Evolutionary conservation across 176 grass and related monocot genomes (phyloP), one percentile per base, ranked within the genome.

Genomic region (Olyra latifolia): DNA sequence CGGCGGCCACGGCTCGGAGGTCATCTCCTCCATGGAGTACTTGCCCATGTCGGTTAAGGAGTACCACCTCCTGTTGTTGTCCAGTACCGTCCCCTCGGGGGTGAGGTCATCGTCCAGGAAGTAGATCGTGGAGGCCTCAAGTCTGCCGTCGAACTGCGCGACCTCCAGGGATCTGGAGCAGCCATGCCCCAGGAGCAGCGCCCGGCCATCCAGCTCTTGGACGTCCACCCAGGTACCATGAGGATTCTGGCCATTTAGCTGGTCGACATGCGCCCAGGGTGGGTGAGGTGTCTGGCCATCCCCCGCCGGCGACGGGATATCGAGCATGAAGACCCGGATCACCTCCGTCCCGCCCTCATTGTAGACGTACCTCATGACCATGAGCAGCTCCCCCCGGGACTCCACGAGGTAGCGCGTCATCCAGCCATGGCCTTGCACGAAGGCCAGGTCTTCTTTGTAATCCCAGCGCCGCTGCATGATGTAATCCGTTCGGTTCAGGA

Each of bases 11-110:
- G 8, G 4, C 25, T 8, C 17, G 78, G 53, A 5, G 84, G 14
- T 9, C n/a, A 17, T 23, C 10, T 10, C 14, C 0, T n/a, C 39
- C 76, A 80, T 39, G 20, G 24, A 40, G 86, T 72, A 88, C 74
- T 14, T 88, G 86, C 86, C 86, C 86, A 29, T 88, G 86, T 88
- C 85, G 65, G 7, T 4, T 74, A 78, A 83, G 48, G 58, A 66
- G 74, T 83, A 83, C 2, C 19, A 27, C 39, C 7, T 71, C 74
- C 48, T 57, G 48, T 41, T 50, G 39, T 59, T 50, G 32, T 35
- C 32, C 32, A 4, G 32, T 5, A 1, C 28, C n/a, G 41, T 27
- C 10, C 15, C 23, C 59, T 23, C 66, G 40, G 59, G 4, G 59
- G 16, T 5, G 7, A 80, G 46, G 63, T 6, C 2, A 5, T 89